Percentiles rank a stretch among this genome's conserved stretches.
Evolutionary conservation across 495 filamentous ascomycete genomes (phyloP).

Genomic region (Penicillium psychrofluorescens): DNA sequence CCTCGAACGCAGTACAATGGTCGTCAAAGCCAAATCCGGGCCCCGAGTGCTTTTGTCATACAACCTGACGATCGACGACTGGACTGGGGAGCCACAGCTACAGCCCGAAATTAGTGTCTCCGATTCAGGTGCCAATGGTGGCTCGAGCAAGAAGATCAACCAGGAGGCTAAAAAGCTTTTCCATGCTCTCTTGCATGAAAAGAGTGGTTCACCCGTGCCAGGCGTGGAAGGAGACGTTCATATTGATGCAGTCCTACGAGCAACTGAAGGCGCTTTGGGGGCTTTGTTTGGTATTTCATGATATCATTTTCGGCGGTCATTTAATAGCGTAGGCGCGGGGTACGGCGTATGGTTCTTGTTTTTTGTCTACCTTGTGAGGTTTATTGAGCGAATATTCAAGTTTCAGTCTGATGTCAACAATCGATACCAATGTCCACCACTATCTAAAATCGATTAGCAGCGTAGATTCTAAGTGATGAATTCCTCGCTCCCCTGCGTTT

Average conservation of each 20-base stretch:
- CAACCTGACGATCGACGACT: slow-evolving; percentile 28
- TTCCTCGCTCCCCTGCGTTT: too few relatives aligned
- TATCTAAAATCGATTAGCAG: too few relatives aligned
- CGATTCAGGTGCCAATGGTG: slow-evolving; percentile 3
- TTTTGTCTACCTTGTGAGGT: too few relatives aligned
- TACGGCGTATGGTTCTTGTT: too few relatives aligned
- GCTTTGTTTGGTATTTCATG: slow-evolving; percentile 22
- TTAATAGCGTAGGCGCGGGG: too few relatives aligned
- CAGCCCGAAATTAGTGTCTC: slow-evolving; percentile 29
- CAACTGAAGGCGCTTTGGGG: slow-evolving; percentile 26
- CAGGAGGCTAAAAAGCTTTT: slow-evolving; percentile 36
- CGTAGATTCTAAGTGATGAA: too few relatives aligned
- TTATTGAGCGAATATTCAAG: too few relatives aligned
- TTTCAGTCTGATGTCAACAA: too few relatives aligned
- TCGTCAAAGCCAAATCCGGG: slow-evolving; percentile 20
- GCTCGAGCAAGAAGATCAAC: slow-evolving; percentile 21
- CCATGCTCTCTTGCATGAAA: slow-evolving; percentile 26
- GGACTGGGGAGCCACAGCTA: slow-evolving; percentile 34
- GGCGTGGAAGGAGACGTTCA: slow-evolving; percentile 8
- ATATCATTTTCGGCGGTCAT: background rate
- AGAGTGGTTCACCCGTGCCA: slow-evolving; percentile 4
- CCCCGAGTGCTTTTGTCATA: slow-evolving; percentile 26
- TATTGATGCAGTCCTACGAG: slow-evolving; percentile 23
- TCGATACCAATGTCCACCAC: too few relatives aligned
- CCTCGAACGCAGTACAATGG: slow-evolving; percentile 32